Percentiles rank a stretch among this genome's conserved stretches.
Evolutionary conservation across 768 basidiomycete species (phyloP).

Genomic region (Xerocomellus amylosporus): DNA sequence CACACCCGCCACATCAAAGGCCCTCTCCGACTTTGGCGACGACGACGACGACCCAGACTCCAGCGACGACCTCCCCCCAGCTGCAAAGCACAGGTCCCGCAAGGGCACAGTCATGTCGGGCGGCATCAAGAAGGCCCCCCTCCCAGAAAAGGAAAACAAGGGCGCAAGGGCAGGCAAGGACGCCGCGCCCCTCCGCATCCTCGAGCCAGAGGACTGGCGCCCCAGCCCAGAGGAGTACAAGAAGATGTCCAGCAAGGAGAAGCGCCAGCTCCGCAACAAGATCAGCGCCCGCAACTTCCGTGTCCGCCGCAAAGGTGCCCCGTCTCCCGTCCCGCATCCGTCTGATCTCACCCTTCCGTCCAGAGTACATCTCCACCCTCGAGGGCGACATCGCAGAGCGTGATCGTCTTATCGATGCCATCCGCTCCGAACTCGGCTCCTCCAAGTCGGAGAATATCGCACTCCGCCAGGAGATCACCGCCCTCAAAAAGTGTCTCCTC

Average conservation of each 20-base stretch:
- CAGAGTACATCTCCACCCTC: conserved; percentile 92
- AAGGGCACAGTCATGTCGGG: conserved; percentile 72
- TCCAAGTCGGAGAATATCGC: conserved; percentile 81
- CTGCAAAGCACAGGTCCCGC: conserved; percentile 48
- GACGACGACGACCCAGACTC: conserved; percentile 34
- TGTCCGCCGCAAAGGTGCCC: conserved; percentile 84
- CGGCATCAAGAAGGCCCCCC: conserved; percentile 63
- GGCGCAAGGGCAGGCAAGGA: conserved; percentile 29
- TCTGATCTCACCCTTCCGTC: not conserved
- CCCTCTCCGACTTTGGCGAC: conserved; percentile 42
- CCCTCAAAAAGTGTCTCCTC: conserved; percentile 72
- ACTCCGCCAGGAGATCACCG: conserved; percentile 70
- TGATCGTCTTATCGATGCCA: conserved; percentile 85
- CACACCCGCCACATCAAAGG: conserved; percentile 51
- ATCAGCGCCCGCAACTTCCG: conserved; percentile 94
- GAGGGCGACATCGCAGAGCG: conserved; percentile 93
- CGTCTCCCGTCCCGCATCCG: too few species aligned
- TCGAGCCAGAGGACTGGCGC: conserved; percentile 69
- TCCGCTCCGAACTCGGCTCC: conserved; percentile 77
- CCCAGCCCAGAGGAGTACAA: conserved; percentile 91
- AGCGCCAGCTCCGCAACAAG: conserved; percentile 95
- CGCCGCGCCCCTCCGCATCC: conserved; percentile 20
- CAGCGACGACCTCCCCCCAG: conserved; percentile 21
- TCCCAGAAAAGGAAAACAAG: conserved; percentile 35
- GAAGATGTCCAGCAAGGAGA: conserved; percentile 94